A percentile compares a stretch with the other conserved stretches of the same genome.
phyloP scores from a whole-genome alignment of 768 basidiomycete species.

The Mycena haematopus region DNA sequence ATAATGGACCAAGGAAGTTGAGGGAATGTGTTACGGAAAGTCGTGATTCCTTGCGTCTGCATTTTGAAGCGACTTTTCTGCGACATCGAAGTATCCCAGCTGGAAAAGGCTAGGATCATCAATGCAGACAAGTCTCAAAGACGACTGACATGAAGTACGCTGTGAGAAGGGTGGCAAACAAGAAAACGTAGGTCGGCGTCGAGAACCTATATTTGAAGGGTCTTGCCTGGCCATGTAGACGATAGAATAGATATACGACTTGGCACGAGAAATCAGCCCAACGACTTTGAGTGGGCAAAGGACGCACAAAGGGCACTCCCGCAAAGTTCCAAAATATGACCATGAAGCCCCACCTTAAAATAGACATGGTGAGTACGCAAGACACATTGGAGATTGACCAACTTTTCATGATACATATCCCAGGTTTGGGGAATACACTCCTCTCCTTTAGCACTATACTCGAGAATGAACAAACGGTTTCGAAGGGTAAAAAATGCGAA shows the following conservation, averaged over 20 bases:
- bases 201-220: conserved; percentile 87
- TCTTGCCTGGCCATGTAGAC: conserved; percentile 98
- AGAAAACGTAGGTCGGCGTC: conserved; percentile 69
- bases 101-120: conserved; percentile 36
- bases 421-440: conserved; percentile 97
- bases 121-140: conserved; percentile 1
- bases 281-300: background rate
- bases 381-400: conserved; percentile 30
- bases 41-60: conserved; percentile 89
- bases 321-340: conserved; percentile 98
- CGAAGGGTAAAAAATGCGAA: conserved; percentile 39
- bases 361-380: conserved; percentile 7
- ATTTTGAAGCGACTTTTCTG: conserved; percentile 99
- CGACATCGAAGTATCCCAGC: conserved; percentile 94
- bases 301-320: conserved; percentile 86
- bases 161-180: conserved; percentile 78
- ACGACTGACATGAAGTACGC: conserved; percentile 85
- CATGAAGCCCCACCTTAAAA: conserved; percentile 86
- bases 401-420: conserved; percentile 99
- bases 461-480: conserved; percentile 1
- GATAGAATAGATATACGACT: conserved; percentile 97
- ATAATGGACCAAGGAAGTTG: conserved; percentile 85
- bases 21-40: conserved; percentile 91
- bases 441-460: conserved; percentile 81
- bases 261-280: conserved; percentile 8